Conservation (phyloP, 441 rosid species). For the Populus hybrid region DNA sequence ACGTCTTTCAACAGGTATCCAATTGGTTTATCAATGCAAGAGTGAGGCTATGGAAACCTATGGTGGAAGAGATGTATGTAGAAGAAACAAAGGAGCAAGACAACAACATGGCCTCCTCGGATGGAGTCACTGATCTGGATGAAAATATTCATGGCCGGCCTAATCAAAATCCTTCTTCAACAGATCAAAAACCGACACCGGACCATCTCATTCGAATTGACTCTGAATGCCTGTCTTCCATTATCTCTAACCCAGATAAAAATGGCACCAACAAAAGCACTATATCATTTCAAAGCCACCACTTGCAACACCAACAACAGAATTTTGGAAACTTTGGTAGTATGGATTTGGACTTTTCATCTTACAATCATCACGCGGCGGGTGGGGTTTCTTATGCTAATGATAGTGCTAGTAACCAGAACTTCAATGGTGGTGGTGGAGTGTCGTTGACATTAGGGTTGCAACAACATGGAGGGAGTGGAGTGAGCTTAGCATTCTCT, state of each 20-base stretch:
- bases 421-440: slow-evolving; percentile 46
- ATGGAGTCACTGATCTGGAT: slow-evolving; percentile 39
- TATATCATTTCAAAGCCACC: slow-evolving; percentile 37
- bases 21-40: slow-evolving; percentile 78
- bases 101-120: slow-evolving; percentile 38
- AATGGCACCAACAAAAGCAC: slow-evolving; percentile 32
- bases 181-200: slow-evolving; percentile 62
- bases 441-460: slow-evolving; percentile 94
- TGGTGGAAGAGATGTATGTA: slow-evolving; percentile 95
- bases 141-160: slow-evolving; percentile 22
- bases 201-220: slow-evolving; percentile 72
- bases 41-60: slow-evolving; percentile 98
- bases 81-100: slow-evolving; percentile 80
- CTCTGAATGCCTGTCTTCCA: slow-evolving; percentile 85
- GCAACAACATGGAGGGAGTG: slow-evolving; percentile 67
- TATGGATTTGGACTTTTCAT: slow-evolving; percentile 68
- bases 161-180: slow-evolving; percentile 27
- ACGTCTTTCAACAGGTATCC: slow-evolving; percentile 60
- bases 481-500: slow-evolving; percentile 72
- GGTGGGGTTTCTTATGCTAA: slow-evolving; percentile 49
- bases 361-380: slow-evolving; percentile 53
- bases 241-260: slow-evolving; percentile 51
- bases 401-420: slow-evolving; percentile 32
- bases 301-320: slow-evolving; percentile 33
- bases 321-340: slow-evolving; percentile 51